Evolutionary conservation across 192 early-diverging fungal species (phyloP), one percentile per base, ranked within the genome.

Genomic region (Spizellomyces sp.): DNA sequence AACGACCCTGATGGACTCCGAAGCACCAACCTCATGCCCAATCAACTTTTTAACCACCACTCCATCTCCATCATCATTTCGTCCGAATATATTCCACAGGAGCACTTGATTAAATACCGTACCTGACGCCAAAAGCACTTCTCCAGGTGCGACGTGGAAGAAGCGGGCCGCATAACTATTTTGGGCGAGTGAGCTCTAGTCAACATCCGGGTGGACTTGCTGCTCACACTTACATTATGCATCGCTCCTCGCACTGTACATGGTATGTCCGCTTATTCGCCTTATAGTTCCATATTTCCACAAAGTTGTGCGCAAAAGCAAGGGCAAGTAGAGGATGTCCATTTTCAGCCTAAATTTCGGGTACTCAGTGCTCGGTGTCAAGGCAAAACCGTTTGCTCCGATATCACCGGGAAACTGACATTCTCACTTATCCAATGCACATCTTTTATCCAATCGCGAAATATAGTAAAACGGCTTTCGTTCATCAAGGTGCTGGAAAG

Each of bases 101-200:
- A 91, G 77, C 0, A 93, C 87, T 52, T 94, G 83, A 78, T 92
- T 93, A 75, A 94, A 94, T 8, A 94, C 92, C 7, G 94, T 95
- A 0, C 94, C 94, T 0, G 87, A 87, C 0, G 90, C 90, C 9
- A 94, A 77, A 12, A 77, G 67, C 6, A 93, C 56, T 0, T 70
- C 74, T 9, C 77, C 79, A 8, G 77, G 46, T 0, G 80, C 85
- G 5, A 71, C 62, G n/a, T 90, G 90, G 66, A 80, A 84, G 56
- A 95, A 87, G 44, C 87, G 84, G 0, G 92, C 92, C 1, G 90
- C 84, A 75, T 94, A 93, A 3, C 27, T 36, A 36, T 2, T 36
- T 2, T 36, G 27, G 27, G 27, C 27, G 27, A 36, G 27, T 36
- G 27, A 36, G 27, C 27, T 3, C 3, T 36, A 36, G 27, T 36